Evolutionary conservation across 805 yeast species (phyloP), one percentile per base, ranked within the genome.

Genomic region (Jamesozyma lodderae): DNA sequence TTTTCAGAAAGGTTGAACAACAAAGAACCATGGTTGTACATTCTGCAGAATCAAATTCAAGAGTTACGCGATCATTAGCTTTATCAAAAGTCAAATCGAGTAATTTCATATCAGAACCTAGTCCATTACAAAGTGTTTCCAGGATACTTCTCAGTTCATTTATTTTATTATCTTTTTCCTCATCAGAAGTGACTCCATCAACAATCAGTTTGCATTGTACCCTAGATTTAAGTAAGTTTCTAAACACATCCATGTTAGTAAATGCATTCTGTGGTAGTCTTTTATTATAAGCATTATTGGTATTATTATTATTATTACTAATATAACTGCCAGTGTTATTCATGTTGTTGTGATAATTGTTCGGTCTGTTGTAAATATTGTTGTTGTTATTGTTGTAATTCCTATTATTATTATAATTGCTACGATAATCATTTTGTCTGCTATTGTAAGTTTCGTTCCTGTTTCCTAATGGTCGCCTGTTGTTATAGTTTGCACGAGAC

Each of bases 11-110:
- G 3, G 51, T 40, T 37, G 47, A 45, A 20, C 55, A 49, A 16
- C 51, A 40, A 14, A 57, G 33, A 8, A 53, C 48, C 11, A 49
- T 37, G 1, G 59, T 49, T 1, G 52, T 37, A 8, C 48, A 45
- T 21, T 43, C 48, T 11, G 42, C 39, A 3, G 48, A 31, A 27
- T 37, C 41, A 9, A 53, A 47, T 28, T 51, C 52, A 2, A 51
- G 4, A 7, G 50, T 43, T 1, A 39, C 23, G 15, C 31, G 37
- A 5, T 32, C 15, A 33, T n/a, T 14, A 2, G 22, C 25, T 13
- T 8, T 14, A 8, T 30, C 22, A 16, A 18, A 30, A 10, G 19
- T 22, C 18, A 36, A 36, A 14, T 17, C n/a, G 3, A 6, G 4
- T 7, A 36, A 7, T 14, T 23, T 26, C 22, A 36, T 21, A 14